phyloP scores from a whole-genome alignment of 495 filamentous ascomycete species.

The Endocarpon pusillum region DNA sequence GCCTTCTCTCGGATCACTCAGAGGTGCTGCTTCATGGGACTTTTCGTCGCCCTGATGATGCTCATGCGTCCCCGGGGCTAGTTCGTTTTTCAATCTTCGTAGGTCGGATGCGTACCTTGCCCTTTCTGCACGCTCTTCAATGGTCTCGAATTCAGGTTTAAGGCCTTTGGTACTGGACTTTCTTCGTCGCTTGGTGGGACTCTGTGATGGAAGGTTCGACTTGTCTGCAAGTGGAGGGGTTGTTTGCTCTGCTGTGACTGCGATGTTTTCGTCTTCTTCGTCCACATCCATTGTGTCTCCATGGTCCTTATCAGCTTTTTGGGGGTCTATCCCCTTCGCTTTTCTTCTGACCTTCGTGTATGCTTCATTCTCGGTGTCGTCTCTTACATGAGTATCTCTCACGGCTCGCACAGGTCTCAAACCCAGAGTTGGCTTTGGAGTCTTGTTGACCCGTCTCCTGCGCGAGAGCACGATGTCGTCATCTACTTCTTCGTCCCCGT shows the following conservation, averaged over 20 bases:
- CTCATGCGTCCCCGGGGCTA: too few species aligned
- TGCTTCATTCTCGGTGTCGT: constrained; percentile 5
- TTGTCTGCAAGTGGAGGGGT: neutral
- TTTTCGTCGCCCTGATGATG: constrained; percentile 9
- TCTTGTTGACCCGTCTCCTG: constrained; percentile 8
- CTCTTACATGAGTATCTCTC: constrained; percentile 33
- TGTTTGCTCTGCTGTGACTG: neutral
- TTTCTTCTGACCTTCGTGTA: neutral
- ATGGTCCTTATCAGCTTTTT: constrained; percentile 15
- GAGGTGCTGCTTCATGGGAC: too few species aligned
- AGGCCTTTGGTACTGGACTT: neutral
- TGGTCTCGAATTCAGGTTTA: constrained; percentile 8
- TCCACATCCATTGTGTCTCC: constrained; percentile 17
- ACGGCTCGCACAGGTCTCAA: constrained; percentile 32
- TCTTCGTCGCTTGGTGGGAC: neutral
- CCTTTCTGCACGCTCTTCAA: too few species aligned
- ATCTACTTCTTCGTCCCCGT: constrained; percentile 2
- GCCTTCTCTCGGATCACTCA: constrained; percentile 15
- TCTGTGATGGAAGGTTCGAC: neutral
- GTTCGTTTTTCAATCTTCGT: too few species aligned
- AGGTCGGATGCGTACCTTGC: too few species aligned
- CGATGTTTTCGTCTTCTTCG: constrained; percentile 13
- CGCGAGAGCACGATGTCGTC: constrained; percentile 4
- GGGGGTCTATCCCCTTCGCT: constrained; percentile 4
- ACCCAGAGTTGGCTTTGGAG: constrained; percentile 12